These are phyloP conservation scores for Pouteria glomerata DNA, from an alignment of 148 eudicot species.

Conservation along the genomic window DNA sequence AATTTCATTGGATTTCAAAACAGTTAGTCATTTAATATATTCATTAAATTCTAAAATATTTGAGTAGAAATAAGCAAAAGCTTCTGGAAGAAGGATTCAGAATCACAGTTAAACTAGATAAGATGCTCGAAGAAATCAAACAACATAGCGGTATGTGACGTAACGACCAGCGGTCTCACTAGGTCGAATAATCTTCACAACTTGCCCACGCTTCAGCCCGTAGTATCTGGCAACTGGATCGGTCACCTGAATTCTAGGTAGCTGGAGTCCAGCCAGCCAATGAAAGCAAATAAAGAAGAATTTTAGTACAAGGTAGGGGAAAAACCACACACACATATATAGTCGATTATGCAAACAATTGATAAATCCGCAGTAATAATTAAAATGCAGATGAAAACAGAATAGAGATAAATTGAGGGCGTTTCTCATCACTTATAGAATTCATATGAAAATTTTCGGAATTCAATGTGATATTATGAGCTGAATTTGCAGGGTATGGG, in stretches of 20 bases:
- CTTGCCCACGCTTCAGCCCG: slow-evolving; percentile 86
- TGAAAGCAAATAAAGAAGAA: neutral
- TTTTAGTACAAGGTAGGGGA: neutral
- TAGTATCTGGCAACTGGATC: slow-evolving; percentile 85
- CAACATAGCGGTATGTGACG: slow-evolving; percentile 45
- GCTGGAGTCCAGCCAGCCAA: slow-evolving; percentile 27
- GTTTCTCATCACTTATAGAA: neutral
- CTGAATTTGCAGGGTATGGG: neutral
- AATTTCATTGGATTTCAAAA: too few relatives aligned
- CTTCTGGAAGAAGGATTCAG: too few relatives aligned
- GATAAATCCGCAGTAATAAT: neutral
- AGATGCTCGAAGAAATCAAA: slow-evolving; percentile 12
- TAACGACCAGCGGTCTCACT: slow-evolving; percentile 63
- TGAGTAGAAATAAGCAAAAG: too few relatives aligned
- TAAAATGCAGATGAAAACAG: neutral
- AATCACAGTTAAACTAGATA: neutral
- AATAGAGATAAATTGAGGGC: neutral
- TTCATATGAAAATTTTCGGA: too few relatives aligned
- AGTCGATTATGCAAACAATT: neutral
- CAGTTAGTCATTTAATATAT: too few relatives aligned
- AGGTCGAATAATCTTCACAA: slow-evolving; percentile 80
- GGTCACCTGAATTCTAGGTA: slow-evolving; percentile 74
- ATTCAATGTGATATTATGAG: neutral
- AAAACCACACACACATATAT: neutral
- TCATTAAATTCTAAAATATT: too few relatives aligned